Percentiles rank a stretch among this genome's conserved stretches.
These are phyloP conservation scores for Aspergillus sp. DNA, from an alignment of 2,329 filamentous ascomycete genomes.

Conservation along the genomic window DNA sequence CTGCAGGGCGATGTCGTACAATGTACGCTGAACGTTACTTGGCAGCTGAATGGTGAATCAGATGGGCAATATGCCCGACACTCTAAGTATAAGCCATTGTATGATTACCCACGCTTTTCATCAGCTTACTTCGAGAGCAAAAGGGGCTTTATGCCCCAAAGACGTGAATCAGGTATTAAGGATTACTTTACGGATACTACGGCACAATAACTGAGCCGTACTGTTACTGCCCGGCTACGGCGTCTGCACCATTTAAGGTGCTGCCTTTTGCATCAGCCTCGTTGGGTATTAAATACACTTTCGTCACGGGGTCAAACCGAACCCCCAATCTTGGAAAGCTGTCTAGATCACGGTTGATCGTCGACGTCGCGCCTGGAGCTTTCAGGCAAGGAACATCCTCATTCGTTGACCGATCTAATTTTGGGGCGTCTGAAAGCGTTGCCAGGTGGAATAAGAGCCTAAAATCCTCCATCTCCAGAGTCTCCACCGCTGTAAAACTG, in stretches of 20 bases:
- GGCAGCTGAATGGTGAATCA: not conserved
- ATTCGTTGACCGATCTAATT: not conserved
- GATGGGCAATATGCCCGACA: not conserved
- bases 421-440: not conserved
- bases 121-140: not conserved
- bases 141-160: not conserved
- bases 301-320: not conserved
- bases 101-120: not conserved
- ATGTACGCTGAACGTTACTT: not conserved
- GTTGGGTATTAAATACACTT: not conserved
- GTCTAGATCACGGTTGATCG: not conserved
- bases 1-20: not conserved
- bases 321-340: not conserved
- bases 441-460: not conserved
- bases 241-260: not conserved
- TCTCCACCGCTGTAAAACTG: constrained; percentile 14
- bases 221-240: too few species aligned
- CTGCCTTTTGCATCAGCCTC: not conserved
- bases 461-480: not conserved
- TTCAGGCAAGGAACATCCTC: not conserved
- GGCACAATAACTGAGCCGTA: too few species aligned
- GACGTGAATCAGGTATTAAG: not conserved
- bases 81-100: not conserved
- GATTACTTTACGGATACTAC: not conserved
- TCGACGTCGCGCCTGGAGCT: not conserved